phyloP scores from a whole-genome alignment of 257 asterid species.

The Ligustrum vulgare region DNA sequence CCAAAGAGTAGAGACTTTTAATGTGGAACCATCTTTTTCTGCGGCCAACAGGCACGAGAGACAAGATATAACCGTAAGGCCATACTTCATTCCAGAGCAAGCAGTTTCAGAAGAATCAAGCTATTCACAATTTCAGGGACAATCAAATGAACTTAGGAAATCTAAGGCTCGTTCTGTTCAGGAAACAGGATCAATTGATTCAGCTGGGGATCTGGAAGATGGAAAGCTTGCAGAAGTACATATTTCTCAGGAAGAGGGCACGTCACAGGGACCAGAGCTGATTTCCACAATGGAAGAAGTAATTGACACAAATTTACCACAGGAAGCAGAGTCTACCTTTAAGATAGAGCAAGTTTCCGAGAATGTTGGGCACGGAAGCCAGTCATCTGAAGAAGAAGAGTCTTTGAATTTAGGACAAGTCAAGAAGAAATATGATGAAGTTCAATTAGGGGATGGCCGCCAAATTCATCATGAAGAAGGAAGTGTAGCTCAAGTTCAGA shows the following conservation, averaged over 20 bases:
- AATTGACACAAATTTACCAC: slow-evolving; percentile 31
- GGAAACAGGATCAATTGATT: slow-evolving; percentile 66
- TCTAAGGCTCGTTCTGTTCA: slow-evolving; percentile 77
- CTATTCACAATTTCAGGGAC: slow-evolving; percentile 60
- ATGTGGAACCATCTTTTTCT: slow-evolving; percentile 56
- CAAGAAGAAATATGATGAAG: slow-evolving; percentile 35
- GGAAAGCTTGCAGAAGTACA: slow-evolving; percentile 43
- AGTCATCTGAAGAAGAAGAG: slow-evolving; percentile 58
- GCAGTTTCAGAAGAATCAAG: slow-evolving; percentile 53
- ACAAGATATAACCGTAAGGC: slow-evolving; percentile 57
- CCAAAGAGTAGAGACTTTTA: slow-evolving; percentile 75
- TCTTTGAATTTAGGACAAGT: slow-evolving; percentile 32
- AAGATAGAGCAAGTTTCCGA: slow-evolving; percentile 46
- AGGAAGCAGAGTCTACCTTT: slow-evolving; percentile 34
- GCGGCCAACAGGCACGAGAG: slow-evolving; percentile 50
- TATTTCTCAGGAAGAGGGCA: slow-evolving; percentile 22
- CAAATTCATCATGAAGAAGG: slow-evolving; percentile 19
- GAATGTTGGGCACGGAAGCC: slow-evolving; percentile 68
- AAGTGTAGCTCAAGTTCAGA: slow-evolving; percentile 14
- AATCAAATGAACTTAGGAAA: slow-evolving; percentile 75
- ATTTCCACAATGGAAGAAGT: slow-evolving; percentile 21
- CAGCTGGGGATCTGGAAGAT: slow-evolving; percentile 61
- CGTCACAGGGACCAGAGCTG: slow-evolving; percentile 21
- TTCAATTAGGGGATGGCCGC: slow-evolving; percentile 15
- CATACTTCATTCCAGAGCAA: slow-evolving; percentile 64